phyloP scores from a whole-genome alignment of 306 rosid genomes.

The Vigna hirtella region DNA sequence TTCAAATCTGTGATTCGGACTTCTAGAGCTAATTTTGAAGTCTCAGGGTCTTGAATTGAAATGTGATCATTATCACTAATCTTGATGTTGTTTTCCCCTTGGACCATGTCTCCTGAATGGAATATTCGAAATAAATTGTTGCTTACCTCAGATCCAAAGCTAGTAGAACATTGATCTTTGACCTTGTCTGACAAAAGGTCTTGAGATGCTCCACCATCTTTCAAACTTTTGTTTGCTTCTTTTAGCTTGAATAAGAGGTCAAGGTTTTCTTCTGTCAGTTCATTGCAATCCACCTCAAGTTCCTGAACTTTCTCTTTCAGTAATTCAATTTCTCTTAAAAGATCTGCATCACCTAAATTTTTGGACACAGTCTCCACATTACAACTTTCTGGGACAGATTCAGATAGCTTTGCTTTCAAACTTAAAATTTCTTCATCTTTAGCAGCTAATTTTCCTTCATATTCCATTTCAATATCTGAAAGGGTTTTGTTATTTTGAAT shows the following conservation, averaged over 20 bases:
- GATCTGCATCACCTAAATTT: constrained; percentile 56
- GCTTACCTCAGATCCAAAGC: constrained; percentile 60
- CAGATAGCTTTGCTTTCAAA: constrained; percentile 53
- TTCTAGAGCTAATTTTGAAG: constrained; percentile 48
- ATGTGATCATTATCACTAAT: constrained; percentile 32
- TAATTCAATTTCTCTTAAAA: constrained; percentile 62
- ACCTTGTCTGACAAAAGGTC: constrained; percentile 50
- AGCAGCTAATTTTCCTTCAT: constrained; percentile 51
- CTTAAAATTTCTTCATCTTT: constrained; percentile 65
- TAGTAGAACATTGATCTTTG: constrained; percentile 48
- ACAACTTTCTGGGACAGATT: constrained; percentile 53
- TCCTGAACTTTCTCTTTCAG: constrained; percentile 84
- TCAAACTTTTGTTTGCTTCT: constrained; percentile 61
- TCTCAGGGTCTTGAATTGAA: constrained; percentile 49
- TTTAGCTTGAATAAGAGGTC: constrained; percentile 87
- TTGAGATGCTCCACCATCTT: constrained; percentile 42
- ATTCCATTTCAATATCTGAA: constrained; percentile 55
- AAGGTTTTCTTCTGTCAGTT: constrained; percentile 93
- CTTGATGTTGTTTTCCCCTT: constrained; percentile 45
- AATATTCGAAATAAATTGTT: constrained; percentile 50
- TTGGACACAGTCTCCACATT: constrained; percentile 49
- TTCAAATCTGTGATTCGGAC: constrained; percentile 49
- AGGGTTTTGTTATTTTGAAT: constrained; percentile 48
- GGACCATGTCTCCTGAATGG: constrained; percentile 47
- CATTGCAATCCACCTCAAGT: constrained; percentile 92